Base-by-base conservation (phyloP, 805 yeast species). In the Saturnispora ahearnii region DNA sequence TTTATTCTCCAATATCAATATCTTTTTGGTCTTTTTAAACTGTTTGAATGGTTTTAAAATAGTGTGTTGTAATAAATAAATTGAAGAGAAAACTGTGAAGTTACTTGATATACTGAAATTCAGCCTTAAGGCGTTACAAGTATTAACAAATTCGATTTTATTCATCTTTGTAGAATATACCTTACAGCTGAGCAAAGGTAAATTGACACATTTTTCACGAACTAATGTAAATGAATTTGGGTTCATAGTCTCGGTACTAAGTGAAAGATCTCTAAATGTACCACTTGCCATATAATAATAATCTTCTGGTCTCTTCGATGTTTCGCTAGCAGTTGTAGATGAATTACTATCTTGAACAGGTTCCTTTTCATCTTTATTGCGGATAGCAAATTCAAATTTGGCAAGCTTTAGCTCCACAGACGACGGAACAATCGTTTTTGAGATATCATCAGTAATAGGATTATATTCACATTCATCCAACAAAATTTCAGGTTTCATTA, bases 51-150 rank as follows among this genome's bases (percentile, higher is more conserved):
- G 43, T 36, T 42, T 42, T 9, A 48, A 41, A 18, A 64, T 15
- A 3, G 74, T 72, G 55, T 73, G 73, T 46, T 70, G 68, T 21
- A 78, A 53, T 4, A 78, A 62, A 54, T 72, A 74, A 8, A 71
- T 49, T 2, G 75, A 64, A 0, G 82, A 75, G 3, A 74, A 58
- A 0, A 72, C 57, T 21, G 76, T 62, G 57, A 77, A 79, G 44
- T 73, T 72, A 3, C 72, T 65, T 51, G 71, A 70, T 13, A 72
- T 56, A 3, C 76, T 72, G 41, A 69, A 63, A 5, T 51, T 38
- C 12, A 50, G 5, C 33, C 34, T 41, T 2, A 54, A 22, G 9
- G n/a, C 32, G 18, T 45, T 40, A 45, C 50, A 15, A 15, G 28
- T 2, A 45, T 32, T 48, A 11, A 42, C 22, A 41, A 48, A 15